Percentiles rank a stretch among this genome's conserved stretches.
These are phyloP conservation scores for Sarocladium kiliense DNA, from an alignment of 2,329 filamentous ascomycete species.

Conservation along the genomic window DNA sequence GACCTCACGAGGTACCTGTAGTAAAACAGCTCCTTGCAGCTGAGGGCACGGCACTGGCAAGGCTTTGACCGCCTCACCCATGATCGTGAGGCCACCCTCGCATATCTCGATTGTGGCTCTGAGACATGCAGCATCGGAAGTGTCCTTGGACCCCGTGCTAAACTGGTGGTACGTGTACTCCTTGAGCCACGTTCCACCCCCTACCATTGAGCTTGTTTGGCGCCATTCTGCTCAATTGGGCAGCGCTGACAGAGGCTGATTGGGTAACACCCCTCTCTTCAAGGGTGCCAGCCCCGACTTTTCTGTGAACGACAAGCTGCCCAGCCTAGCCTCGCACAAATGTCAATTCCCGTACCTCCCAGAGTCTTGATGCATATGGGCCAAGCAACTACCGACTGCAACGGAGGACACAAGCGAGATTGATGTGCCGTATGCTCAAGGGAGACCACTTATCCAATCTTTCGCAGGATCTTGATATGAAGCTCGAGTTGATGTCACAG, in stretches of 20 bases:
- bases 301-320: background rate
- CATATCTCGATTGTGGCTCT: constrained; percentile 8
- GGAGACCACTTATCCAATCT: too few species aligned
- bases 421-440: too few species aligned
- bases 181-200: background rate
- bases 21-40: background rate
- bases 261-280: background rate
- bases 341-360: too few species aligned
- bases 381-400: too few species aligned
- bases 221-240: background rate
- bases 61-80: background rate
- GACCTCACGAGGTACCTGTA: too few species aligned
- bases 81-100: constrained; percentile 1
- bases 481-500: too few species aligned
- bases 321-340: background rate
- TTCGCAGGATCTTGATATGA: too few species aligned
- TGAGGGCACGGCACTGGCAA: background rate
- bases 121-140: constrained; percentile 7
- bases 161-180: background rate
- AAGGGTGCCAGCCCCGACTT: background rate
- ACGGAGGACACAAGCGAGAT: too few species aligned
- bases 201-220: background rate
- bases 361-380: too few species aligned
- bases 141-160: background rate
- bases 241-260: background rate